Evolutionary conservation across 139 green algal genomes (phyloP).

Genomic region (Closterium sp.): DNA sequence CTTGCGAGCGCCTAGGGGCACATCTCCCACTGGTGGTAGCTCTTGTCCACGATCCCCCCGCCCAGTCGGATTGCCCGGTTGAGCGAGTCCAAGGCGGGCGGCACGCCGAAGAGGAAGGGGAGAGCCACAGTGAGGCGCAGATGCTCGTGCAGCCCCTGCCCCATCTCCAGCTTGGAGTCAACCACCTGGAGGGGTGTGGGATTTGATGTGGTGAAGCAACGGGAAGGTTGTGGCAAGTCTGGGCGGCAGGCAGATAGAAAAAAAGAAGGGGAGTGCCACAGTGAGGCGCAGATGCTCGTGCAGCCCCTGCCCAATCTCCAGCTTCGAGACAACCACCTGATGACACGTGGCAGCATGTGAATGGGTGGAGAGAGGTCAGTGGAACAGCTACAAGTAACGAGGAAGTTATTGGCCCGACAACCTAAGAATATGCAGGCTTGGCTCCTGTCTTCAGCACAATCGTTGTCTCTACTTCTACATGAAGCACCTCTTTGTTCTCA

Average conservation of each 20-base stretch:
- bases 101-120: conserved; percentile 75
- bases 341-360: neutral
- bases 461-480: too few species aligned
- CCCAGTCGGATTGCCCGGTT: conserved; percentile 53
- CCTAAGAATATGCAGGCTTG: too few species aligned
- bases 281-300: neutral
- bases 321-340: neutral
- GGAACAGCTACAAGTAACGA: too few species aligned
- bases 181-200: too few species aligned
- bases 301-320: neutral
- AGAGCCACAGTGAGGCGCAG: conserved; percentile 56
- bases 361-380: too few species aligned
- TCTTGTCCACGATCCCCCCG: conserved; percentile 51
- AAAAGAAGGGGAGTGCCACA: conserved; percentile 73
- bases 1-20: neutral
- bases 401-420: too few species aligned
- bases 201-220: too few species aligned
- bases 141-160: neutral
- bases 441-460: too few species aligned
- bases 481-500: too few species aligned
- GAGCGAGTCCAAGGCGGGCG: conserved; percentile 68
- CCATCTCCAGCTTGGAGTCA: neutral
- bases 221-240: too few species aligned
- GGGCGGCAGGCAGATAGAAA: conserved; percentile 67
- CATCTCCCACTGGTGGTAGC: conserved; percentile 47